Conservation (phyloP, 2,329 filamentous ascomycete genomes). For the Akanthomyces uredinophilus region DNA sequence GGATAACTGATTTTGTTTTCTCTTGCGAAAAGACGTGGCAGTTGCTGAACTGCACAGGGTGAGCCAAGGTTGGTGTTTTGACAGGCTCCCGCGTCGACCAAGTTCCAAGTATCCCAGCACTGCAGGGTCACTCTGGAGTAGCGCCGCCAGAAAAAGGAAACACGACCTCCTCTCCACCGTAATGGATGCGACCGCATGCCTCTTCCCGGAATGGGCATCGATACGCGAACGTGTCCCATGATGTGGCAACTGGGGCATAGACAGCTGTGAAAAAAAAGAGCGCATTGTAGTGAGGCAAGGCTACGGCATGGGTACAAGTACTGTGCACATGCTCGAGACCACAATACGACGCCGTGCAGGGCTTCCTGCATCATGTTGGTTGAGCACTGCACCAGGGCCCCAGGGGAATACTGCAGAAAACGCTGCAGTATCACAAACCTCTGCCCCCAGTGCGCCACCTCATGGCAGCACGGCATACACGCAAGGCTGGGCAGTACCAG, state of each 20-base stretch:
- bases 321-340: not conserved
- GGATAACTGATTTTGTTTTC: not conserved
- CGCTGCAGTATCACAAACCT: not conserved
- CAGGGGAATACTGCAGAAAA: too few relatives aligned
- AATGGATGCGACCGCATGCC: not conserved
- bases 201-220: constrained; percentile 6
- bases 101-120: not conserved
- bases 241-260: not conserved
- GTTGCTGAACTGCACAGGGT: not conserved
- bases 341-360: not conserved
- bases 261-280: not conserved
- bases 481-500: not conserved
- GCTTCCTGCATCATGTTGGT: not conserved
- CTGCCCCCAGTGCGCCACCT: not conserved
- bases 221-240: constrained; percentile 5
- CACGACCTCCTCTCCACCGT: not conserved
- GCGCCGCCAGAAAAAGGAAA: not conserved
- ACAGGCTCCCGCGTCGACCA: not conserved
- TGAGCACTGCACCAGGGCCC: not conserved
- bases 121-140: not conserved
- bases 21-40: not conserved
- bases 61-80: not conserved
- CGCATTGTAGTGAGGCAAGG: not conserved
- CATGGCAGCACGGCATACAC: not conserved
- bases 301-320: too few relatives aligned